Evolutionary conservation across 305 asterid species (phyloP), one percentile per base, ranked within the genome.

Genomic region (Ruellia speciosa): DNA sequence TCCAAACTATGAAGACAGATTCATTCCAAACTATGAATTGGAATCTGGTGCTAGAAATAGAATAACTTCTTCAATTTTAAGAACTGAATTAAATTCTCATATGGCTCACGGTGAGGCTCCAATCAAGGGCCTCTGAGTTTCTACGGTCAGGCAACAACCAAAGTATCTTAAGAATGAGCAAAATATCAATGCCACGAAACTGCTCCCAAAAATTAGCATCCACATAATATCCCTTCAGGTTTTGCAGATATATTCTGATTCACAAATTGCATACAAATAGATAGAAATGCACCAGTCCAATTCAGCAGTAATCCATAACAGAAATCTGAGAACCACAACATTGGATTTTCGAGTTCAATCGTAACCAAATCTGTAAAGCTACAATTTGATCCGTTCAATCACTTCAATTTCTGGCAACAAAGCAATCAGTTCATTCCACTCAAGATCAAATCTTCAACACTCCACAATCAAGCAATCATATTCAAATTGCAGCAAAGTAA

Each of bases 381-480:
- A 17, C 18, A 13, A 60, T 14, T 8, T 8, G 48, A 61, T 24
- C 31, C 31, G 31, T 24, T 48, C 63, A 55, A 6, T 41, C 43
- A 31, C 17, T 60, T 17, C 59, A 57, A 46, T 14, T 63, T 40
- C 41, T 59, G 28, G 47, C 54, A 59, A 46, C 28, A 13, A 58
- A 46, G 13, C 54, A 62, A 46, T 46, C 64, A 18, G 14, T 59
- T 40, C n/a, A 19, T 63, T 6, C 16, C 5, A n/a, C 16, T 0
- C 49, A n/a, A 43, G 58, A 46, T 46, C 64, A 28, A 11, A 52
- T 39, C 16, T 24, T 24, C 31, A 24, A 2, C 31, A 24, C 31
- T 24, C 31, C 31, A 24, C 31, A 24, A 24, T 4, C 31, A 24
- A 24, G 4, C 31, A 34, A 59, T 40, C 9, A 59, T 31, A 6